A percentile compares a stretch with the other conserved stretches of the same genome.
Conservation (phyloP, 2,329 filamentous ascomycete genomes). For the Verticillium nubilum region DNA sequence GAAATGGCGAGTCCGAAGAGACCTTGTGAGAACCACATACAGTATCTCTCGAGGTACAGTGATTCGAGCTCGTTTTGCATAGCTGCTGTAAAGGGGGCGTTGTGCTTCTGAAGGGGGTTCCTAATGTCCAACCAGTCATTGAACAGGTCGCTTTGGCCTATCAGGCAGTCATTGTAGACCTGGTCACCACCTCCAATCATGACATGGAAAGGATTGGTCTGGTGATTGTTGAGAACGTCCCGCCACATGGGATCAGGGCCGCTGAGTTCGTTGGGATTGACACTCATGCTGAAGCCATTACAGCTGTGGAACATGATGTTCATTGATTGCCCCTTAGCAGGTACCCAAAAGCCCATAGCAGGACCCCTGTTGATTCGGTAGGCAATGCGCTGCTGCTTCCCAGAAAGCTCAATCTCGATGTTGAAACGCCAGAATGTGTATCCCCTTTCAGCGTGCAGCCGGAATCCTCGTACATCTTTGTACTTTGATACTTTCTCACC, state of each 20-base stretch:
- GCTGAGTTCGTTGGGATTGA: constrained; percentile 73
- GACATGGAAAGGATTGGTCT: constrained; percentile 88
- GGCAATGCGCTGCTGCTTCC: constrained; percentile 77
- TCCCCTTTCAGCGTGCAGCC: constrained; percentile 78
- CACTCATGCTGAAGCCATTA: constrained; percentile 85
- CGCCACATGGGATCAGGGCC: constrained; percentile 96
- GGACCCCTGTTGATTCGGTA: constrained; percentile 95
- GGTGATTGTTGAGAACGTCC: constrained; percentile 88
- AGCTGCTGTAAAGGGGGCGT: constrained; percentile 68
- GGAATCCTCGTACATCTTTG: constrained; percentile 75
- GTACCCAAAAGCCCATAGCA: constrained; percentile 90
- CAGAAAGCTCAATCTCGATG: constrained; percentile 79
- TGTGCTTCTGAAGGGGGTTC: constrained; percentile 74
- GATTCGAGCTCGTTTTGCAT: constrained; percentile 85
- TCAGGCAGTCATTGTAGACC: constrained; percentile 87
- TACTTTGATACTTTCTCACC: constrained; percentile 79
- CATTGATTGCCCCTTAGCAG: constrained; percentile 78
- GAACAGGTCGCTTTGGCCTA: constrained; percentile 70
- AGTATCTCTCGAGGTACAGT: constrained; percentile 85
- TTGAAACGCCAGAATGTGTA: constrained; percentile 98
- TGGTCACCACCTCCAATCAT: constrained; percentile 98
- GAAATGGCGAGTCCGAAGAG: constrained; percentile 87
- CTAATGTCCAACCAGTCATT: constrained; percentile 78
- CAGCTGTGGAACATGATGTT: constrained; percentile 99
- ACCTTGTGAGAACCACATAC: constrained; percentile 94